Percentiles rank a stretch among this genome's conserved stretches.
Evolutionary conservation across 192 early-diverging fungal genomes (phyloP).

Genomic region (Phlyctochytrium planicorne): DNA sequence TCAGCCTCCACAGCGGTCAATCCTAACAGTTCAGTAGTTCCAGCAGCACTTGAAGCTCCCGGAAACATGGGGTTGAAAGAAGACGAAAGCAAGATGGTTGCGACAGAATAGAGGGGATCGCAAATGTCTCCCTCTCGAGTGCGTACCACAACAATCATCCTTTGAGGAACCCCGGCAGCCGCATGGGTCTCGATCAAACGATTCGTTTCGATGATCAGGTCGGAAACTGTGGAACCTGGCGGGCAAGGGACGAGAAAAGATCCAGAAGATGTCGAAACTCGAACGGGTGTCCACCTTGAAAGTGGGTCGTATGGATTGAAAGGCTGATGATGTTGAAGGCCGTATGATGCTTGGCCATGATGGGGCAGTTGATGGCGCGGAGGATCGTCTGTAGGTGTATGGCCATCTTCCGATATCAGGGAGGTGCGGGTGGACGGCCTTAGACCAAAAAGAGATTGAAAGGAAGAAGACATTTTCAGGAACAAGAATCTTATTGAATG

Average conservation of each 20-base stretch:
- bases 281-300: constrained; percentile 6
- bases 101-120: neutral
- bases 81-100: neutral
- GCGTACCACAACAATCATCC: neutral
- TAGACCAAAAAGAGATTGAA: no score
- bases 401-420: no score
- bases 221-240: neutral
- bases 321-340: no score
- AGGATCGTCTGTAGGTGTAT: no score
- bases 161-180: no score
- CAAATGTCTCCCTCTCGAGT: constrained; percentile 18
- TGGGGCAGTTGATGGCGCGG: no score
- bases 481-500: no score
- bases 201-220: constrained; percentile 12
- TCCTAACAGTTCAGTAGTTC: constrained; percentile 10
- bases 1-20: constrained; percentile 8
- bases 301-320: no score
- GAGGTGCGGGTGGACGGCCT: no score
- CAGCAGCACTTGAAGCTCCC: neutral
- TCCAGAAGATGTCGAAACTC: constrained; percentile 7
- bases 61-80: neutral
- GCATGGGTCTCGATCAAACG: constrained; percentile 5
- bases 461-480: no score
- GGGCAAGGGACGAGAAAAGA: constrained; percentile 16
- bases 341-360: no score